Evolutionary conservation across 2,329 filamentous ascomycete species (phyloP).

Genomic region (Calonectria hongkongensis): DNA sequence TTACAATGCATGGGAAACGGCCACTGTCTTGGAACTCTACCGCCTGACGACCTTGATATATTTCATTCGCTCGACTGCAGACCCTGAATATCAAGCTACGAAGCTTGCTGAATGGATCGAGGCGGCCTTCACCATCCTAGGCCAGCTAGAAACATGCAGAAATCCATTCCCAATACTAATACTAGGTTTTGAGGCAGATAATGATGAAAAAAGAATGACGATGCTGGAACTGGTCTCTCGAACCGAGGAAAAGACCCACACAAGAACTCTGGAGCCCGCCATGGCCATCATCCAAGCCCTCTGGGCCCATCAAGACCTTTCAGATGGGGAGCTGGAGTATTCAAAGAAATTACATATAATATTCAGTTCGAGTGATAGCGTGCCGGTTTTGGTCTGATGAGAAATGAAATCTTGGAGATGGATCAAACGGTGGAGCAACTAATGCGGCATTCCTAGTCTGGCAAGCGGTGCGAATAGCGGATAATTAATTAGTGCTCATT

Average conservation of each 20-base stretch:
- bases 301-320: slow-evolving; percentile 28
- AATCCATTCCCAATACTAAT: slow-evolving; percentile 30
- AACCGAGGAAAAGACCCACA: neutral
- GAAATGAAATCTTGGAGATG: neutral
- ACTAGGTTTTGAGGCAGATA: slow-evolving; percentile 24
- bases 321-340: slow-evolving; percentile 25
- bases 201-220: slow-evolving; percentile 9
- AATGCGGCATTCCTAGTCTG: neutral
- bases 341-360: slow-evolving; percentile 22
- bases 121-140: neutral
- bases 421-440: neutral
- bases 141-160: neutral
- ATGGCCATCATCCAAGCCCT: slow-evolving; percentile 19
- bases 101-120: slow-evolving; percentile 10
- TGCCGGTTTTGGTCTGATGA: slow-evolving; percentile 8
- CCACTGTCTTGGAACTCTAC: slow-evolving; percentile 8
- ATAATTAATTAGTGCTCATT: neutral
- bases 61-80: slow-evolving; percentile 5
- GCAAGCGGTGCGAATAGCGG: neutral
- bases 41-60: slow-evolving; percentile 22
- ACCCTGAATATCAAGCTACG: neutral
- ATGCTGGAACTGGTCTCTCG: slow-evolving; percentile 18
- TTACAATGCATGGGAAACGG: neutral
- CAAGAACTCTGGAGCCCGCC: neutral
- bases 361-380: slow-evolving; percentile 22